These are phyloP conservation scores for Tardiomyces blankii DNA, from an alignment of 1,139 yeast species.

Conservation along the genomic window DNA sequence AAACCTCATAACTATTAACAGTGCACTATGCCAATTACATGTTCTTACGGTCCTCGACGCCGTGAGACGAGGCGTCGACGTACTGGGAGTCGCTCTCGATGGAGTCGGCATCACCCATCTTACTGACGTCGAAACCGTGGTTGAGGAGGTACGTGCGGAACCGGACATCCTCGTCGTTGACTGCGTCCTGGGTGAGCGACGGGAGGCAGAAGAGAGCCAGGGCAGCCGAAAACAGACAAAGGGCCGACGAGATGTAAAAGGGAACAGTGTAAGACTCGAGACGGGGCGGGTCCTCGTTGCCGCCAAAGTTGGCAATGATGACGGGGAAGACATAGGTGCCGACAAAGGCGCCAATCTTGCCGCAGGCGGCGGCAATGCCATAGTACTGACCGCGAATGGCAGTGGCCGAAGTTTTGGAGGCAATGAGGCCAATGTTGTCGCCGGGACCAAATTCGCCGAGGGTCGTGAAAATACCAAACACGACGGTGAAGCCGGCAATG, in stretches of 20 bases:
- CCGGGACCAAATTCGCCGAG: conserved; percentile 95
- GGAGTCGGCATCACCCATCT: not conserved
- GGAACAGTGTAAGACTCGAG: conserved; percentile 49
- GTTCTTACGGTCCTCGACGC: not conserved
- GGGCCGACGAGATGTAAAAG: conserved; percentile 68
- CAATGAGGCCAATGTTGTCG: conserved; percentile 78
- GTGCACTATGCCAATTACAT: not conserved
- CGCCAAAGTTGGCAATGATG: conserved; percentile 46
- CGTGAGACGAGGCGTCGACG: not conserved
- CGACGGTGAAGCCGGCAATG: conserved; percentile 70
- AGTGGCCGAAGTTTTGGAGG: conserved; percentile 79
- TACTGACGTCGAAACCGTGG: not conserved
- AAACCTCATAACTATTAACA: not conserved
- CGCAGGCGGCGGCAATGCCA: conserved; percentile 83
- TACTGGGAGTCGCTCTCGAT: not conserved
- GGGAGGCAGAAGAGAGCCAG: conserved; percentile 68
- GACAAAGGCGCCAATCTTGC: conserved; percentile 86
- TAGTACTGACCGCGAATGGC: conserved; percentile 86
- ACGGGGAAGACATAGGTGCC: conserved; percentile 85
- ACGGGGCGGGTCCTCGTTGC: conserved; percentile 13
- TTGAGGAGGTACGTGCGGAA: conserved; percentile 49
- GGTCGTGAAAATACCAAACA: conserved; percentile 76
- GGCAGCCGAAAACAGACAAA: conserved; percentile 62
- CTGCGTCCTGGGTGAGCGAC: conserved; percentile 71
- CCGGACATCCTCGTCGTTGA: conserved; percentile 61